phyloP scores from a whole-genome alignment of 805 yeast genomes.

The Teunomyces gatunensis region DNA sequence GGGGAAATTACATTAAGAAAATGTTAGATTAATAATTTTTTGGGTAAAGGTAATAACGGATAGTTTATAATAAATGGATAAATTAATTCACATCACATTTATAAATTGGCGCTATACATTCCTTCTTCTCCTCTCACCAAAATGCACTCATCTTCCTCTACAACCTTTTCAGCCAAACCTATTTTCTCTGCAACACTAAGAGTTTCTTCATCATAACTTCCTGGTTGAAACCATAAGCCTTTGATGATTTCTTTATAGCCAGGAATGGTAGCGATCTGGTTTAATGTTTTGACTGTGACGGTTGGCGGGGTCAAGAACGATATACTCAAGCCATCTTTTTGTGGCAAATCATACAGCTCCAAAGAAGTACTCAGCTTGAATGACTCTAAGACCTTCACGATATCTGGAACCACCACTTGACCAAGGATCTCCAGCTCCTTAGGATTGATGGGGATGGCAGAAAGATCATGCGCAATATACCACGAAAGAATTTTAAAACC shows the following conservation, averaged over 20 bases:
- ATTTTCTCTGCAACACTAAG: conserved; percentile 40
- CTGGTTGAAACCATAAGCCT: conserved; percentile 84
- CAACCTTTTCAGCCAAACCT: conserved; percentile 31
- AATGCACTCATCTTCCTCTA: conserved; percentile 63
- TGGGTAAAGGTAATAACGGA: not conserved
- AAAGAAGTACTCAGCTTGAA: conserved; percentile 16
- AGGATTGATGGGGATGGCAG: conserved; percentile 69
- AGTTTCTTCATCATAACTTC: conserved; percentile 58
- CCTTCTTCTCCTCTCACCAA: conserved; percentile 64
- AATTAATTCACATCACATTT: not conserved
- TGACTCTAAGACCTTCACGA: conserved; percentile 27
- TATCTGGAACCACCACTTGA: conserved; percentile 31
- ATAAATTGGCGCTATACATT: conserved; percentile 38
- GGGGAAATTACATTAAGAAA: conserved; percentile 35
- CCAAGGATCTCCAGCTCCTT: conserved; percentile 47
- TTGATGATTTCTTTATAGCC: conserved; percentile 41
- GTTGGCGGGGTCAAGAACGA: conserved; percentile 77
- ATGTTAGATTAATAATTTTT: conserved; percentile 13
- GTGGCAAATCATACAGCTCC: conserved; percentile 22
- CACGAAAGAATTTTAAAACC: conserved; percentile 69
- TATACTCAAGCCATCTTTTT: conserved; percentile 48
- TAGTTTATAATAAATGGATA: conserved; percentile 1
- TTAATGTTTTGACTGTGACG: conserved; percentile 42
- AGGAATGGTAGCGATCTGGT: conserved; percentile 38
- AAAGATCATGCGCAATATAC: conserved; percentile 57